phyloP scores from a whole-genome alignment of 257 asterid genomes.

The Solanum peruvianum region DNA sequence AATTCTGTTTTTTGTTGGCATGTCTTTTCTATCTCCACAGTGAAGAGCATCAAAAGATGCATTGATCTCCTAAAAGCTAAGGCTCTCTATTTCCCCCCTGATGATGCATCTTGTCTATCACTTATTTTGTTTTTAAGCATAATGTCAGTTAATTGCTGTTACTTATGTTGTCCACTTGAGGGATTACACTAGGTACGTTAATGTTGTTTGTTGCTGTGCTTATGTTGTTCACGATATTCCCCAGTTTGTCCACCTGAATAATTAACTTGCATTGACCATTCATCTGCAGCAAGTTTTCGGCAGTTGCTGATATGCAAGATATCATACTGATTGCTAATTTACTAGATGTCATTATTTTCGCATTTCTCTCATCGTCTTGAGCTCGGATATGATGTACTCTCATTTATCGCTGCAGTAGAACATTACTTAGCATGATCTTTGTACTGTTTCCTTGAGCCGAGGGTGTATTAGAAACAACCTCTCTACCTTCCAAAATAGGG shows the following conservation, averaged over 20 bases:
- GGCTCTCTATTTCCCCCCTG: not conserved
- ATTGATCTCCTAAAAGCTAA: not conserved
- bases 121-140: not conserved
- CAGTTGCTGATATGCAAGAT: not conserved
- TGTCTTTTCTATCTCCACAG: not conserved
- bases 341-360: not conserved
- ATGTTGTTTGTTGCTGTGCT: not conserved
- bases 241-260: not conserved
- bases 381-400: not conserved
- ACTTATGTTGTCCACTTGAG: not conserved
- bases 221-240: not conserved
- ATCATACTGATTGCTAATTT: not conserved
- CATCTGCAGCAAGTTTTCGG: not conserved
- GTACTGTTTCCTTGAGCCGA: not conserved
- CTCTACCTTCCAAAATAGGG: not conserved
- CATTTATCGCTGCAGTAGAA: not conserved
- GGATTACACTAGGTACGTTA: not conserved
- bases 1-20: not conserved
- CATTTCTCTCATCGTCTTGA: not conserved
- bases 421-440: not conserved
- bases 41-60: not conserved
- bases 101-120: not conserved
- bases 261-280: not conserved
- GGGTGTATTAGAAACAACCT: not conserved
- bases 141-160: not conserved